Percentiles rank a stretch among this genome's conserved stretches.
phyloP scores from a whole-genome alignment of 1,139 yeast genomes.

The Sugiyamaella pinicola region DNA sequence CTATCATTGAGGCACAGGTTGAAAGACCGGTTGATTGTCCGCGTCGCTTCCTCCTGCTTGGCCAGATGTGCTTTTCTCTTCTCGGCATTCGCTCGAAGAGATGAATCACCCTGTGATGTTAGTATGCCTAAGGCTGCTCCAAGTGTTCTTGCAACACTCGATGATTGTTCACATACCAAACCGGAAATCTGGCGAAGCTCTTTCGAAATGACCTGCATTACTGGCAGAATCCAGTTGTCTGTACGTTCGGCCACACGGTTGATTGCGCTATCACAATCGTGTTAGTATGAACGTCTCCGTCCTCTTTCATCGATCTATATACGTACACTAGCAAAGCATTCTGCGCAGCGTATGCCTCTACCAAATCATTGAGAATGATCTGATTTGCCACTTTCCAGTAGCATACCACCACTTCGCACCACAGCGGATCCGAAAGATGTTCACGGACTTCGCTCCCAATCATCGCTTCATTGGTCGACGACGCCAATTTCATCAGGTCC shows the following conservation, averaged over 20 bases:
- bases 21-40: conserved; percentile 67
- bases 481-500: conserved; percentile 29
- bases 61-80: conserved; percentile 13
- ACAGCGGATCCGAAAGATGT: conserved; percentile 25
- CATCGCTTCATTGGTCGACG: conserved; percentile 31
- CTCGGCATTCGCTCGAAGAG: background rate
- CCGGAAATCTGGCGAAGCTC: conserved; percentile 53
- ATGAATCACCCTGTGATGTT: conserved; percentile 7
- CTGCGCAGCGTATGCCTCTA: conserved; percentile 37
- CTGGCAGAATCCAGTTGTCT: conserved; percentile 67
- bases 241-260: conserved; percentile 66
- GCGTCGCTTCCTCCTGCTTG: conserved; percentile 55
- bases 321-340: conserved; percentile 34
- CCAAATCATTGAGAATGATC: conserved; percentile 31
- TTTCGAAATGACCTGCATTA: conserved; percentile 56
- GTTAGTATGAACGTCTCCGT: too few species aligned
- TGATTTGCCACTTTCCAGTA: conserved; percentile 38
- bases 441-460: conserved; percentile 27
- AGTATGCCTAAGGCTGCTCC: conserved; percentile 15
- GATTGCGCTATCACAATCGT: conserved; percentile 20
- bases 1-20: conserved; percentile 81
- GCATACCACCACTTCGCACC: conserved; percentile 35
- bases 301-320: too few species aligned
- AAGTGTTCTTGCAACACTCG: conserved; percentile 2
- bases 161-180: conserved; percentile 14